phyloP scores from a whole-genome alignment of 2,329 filamentous ascomycete species.

The Alternaria gaisen region DNA sequence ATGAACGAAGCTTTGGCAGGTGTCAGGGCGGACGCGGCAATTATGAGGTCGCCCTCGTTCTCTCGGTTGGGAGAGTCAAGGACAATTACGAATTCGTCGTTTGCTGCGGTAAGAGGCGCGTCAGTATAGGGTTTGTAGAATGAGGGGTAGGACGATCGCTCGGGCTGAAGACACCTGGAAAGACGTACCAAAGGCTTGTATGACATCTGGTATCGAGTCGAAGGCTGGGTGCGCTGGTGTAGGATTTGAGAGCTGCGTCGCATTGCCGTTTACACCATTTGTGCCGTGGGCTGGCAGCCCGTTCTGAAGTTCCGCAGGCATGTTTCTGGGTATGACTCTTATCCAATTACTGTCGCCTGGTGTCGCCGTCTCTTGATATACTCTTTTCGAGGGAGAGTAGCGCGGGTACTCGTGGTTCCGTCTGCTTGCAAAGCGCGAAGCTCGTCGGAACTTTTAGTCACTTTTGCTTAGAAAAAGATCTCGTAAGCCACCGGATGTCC shows the following conservation, averaged over 20 bases:
- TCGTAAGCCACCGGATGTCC: constrained; percentile 13
- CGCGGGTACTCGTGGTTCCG: neutral
- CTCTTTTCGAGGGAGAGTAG: neutral
- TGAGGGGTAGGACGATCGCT: neutral
- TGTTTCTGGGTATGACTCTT: constrained; percentile 17
- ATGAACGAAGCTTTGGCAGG: constrained; percentile 95
- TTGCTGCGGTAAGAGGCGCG: constrained; percentile 37
- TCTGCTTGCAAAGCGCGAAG: constrained; percentile 6
- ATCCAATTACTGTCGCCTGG: neutral
- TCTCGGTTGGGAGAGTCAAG: constrained; percentile 92
- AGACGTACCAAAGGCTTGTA: constrained; percentile 54
- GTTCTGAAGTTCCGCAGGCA: constrained; percentile 33
- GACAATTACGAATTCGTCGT: constrained; percentile 91
- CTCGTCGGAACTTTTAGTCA: neutral
- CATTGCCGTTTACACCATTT: constrained; percentile 30
- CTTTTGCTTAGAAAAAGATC: constrained; percentile 14
- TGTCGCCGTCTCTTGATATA: neutral
- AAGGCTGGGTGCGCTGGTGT: constrained; percentile 52
- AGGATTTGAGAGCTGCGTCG: constrained; percentile 29
- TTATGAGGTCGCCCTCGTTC: constrained; percentile 98
- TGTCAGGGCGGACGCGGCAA: constrained; percentile 85
- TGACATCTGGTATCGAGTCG: constrained; percentile 58
- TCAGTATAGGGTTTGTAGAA: neutral
- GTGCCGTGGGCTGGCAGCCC: constrained; percentile 26
- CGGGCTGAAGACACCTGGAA: neutral